Evolutionary conservation across 2,329 filamentous ascomycete genomes (phyloP).

Genomic region (Rugonectria rugulosa): DNA sequence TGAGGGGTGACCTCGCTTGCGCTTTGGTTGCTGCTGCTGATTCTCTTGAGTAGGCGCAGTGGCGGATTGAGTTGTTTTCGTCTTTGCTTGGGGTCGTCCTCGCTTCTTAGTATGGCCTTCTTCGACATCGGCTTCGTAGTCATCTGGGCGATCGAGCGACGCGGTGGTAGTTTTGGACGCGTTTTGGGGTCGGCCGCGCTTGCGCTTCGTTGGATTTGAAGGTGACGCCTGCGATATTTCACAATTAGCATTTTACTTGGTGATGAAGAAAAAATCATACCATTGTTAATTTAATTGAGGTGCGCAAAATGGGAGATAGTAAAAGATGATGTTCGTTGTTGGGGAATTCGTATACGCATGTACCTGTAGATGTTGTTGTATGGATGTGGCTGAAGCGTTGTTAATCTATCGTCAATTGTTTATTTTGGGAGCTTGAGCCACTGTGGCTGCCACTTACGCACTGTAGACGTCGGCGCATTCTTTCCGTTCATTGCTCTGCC

Average conservation of each 20-base stretch:
- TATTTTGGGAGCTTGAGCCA: slow-evolving; percentile 15
- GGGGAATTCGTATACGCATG: neutral
- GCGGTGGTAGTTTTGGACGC: slow-evolving; percentile 45
- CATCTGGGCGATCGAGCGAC: slow-evolving; percentile 34
- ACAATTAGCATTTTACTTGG: too few relatives aligned
- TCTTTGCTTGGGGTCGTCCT: slow-evolving; percentile 26
- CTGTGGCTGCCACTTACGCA: slow-evolving; percentile 16
- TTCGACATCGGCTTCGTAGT: slow-evolving; percentile 37
- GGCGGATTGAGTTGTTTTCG: slow-evolving; percentile 13
- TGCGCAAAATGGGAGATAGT: too few relatives aligned
- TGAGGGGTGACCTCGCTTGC: slow-evolving; percentile 42
- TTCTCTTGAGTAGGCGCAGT: slow-evolving; percentile 18
- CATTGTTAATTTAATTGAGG: too few relatives aligned
- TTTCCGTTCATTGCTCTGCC: neutral
- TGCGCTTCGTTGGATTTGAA: slow-evolving; percentile 48
- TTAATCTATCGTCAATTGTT: slow-evolving; percentile 4
- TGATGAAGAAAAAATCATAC: too few relatives aligned
- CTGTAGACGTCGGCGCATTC: slow-evolving; percentile 13
- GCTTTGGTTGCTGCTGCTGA: slow-evolving; percentile 21
- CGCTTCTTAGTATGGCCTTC: slow-evolving; percentile 35
- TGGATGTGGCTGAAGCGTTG: slow-evolving; percentile 9
- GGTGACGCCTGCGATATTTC: slow-evolving; percentile 34
- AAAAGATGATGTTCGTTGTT: too few relatives aligned
- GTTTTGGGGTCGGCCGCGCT: slow-evolving; percentile 53
- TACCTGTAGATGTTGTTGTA: slow-evolving; percentile 5